Evolutionary conservation across 2,329 filamentous ascomycete genomes (phyloP), one percentile per base, ranked within the genome.

Genomic region (Cladosporium halotolerans): DNA sequence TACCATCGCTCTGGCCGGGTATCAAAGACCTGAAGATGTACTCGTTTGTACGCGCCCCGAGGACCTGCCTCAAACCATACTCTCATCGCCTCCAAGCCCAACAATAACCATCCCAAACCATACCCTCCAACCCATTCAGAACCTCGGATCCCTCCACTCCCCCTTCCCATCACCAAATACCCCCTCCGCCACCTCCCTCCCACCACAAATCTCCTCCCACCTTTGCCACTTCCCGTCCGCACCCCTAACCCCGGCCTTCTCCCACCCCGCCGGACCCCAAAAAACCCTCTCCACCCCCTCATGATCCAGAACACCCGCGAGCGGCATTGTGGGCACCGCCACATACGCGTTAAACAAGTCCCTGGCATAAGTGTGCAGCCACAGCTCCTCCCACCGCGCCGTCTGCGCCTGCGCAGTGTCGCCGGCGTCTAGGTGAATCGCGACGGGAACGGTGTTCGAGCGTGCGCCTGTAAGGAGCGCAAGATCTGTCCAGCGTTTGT

Each of bases 231-330:
- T 33, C 6, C 48, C 48, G 19, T 44, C 40, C 14, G 48, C 11
- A 9, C n/a, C 31, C 23, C 44, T 51, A 3, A 36, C 48, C 10
- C 48, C 48, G 16, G 48, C 48, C 32, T 51, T 51, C 31, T 51
- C 48, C 8, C 39, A 40, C 13, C 19, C 36, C 1, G 40, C 36
- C 3, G 48, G 34, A n/a, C 48, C 44, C 48, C 48, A 51, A 11
- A 51, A 51, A 2, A 51, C 48, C 18, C 44, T 40, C 18, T 51
- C 48, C 1, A 51, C 40, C 14, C 31, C 18, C 8, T 44, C 39
- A 13, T 31, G 36, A 33, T 51, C 48, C 6, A 42, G n/a, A 7
- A 43, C 32, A n/a, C 16, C 10, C 0, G 48, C 32, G 8, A 51
- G 41, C 4, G 48, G 48, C 48, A 51, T 51, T 7, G 33, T 13